These are phyloP conservation scores for Yamadazyma scolyti DNA, from an alignment of 805 yeast species.

Conservation along the genomic window DNA sequence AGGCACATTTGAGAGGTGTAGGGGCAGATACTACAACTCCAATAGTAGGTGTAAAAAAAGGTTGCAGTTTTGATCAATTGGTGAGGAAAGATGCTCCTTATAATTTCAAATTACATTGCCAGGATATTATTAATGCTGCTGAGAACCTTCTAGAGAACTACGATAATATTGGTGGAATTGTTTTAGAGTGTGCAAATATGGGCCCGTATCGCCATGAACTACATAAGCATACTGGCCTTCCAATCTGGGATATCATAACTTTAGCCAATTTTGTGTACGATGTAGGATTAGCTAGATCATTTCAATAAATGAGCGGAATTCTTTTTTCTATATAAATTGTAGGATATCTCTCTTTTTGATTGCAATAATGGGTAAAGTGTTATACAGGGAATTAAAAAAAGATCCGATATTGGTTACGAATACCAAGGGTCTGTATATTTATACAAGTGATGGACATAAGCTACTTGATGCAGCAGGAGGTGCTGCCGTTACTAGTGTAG, in stretches of 20 bases:
- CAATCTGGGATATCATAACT: conserved; percentile 28
- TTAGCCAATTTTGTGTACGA: conserved; percentile 28
- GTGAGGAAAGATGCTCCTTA: conserved; percentile 16
- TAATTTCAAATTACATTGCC: conserved; percentile 20
- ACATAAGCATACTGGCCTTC: conserved; percentile 17
- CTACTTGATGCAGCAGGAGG: conserved; percentile 49
- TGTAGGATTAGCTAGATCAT: conserved; percentile 2
- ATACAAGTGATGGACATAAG: too few relatives aligned
- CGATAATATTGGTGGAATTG: conserved; percentile 20
- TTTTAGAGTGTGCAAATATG: conserved; percentile 33
- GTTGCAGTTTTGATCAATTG: conserved; percentile 7
- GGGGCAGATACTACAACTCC: conserved; percentile 20
- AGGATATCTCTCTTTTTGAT: too few relatives aligned
- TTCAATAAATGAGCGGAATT: too few relatives aligned
- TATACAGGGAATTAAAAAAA: too few relatives aligned
- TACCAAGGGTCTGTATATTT: too few relatives aligned
- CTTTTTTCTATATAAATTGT: too few relatives aligned
- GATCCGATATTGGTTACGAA: too few relatives aligned
- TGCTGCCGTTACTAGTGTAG: conserved; percentile 51
- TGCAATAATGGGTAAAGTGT: too few relatives aligned
- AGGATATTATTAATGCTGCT: conserved; percentile 12
- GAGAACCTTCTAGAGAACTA: conserved; percentile 3
- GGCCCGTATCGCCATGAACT: conserved; percentile 28
- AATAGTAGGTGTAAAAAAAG: conserved; percentile 9
- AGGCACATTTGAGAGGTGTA: conserved; percentile 23